Evolutionary conservation across 208 protist genomes (phyloP).

Genomic region (Zelonia costaricensis): DNA sequence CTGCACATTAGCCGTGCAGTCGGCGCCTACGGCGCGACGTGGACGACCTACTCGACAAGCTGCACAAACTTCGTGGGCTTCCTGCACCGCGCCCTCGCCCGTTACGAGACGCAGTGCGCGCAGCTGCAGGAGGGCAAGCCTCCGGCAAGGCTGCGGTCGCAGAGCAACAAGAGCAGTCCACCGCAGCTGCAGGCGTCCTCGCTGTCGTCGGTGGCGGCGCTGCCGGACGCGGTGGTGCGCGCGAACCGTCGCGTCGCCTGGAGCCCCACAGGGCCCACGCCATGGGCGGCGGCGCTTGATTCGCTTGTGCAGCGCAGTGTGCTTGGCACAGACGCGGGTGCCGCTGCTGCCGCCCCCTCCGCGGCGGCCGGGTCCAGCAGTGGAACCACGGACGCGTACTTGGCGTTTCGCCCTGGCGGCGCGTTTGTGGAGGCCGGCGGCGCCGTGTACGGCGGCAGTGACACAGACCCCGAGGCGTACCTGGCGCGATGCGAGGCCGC

Average conservation of each 20-base stretch:
- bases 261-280: too few relatives aligned
- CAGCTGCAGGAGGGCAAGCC: neutral
- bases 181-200: too few relatives aligned
- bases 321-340: too few relatives aligned
- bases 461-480: neutral
- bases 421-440: neutral
- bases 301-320: too few relatives aligned
- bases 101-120: neutral
- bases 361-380: too few relatives aligned
- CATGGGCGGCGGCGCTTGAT: too few relatives aligned
- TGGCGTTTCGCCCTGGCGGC: neutral
- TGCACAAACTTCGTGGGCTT: slow-evolving; percentile 25
- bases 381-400: neutral
- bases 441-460: neutral
- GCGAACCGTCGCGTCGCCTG: too few relatives aligned
- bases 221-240: too few relatives aligned
- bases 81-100: slow-evolving; percentile 20
- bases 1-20: slow-evolving; percentile 25
- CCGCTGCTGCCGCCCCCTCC: too few relatives aligned
- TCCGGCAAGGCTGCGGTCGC: neutral
- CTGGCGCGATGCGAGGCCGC: slow-evolving; percentile 22
- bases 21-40: slow-evolving; percentile 14
- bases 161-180: too few relatives aligned
- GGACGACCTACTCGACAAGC: slow-evolving; percentile 18
- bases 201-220: too few relatives aligned